phyloP scores from a whole-genome alignment of 768 basidiomycete genomes.

The Tubosaeta brunneosetosa region DNA sequence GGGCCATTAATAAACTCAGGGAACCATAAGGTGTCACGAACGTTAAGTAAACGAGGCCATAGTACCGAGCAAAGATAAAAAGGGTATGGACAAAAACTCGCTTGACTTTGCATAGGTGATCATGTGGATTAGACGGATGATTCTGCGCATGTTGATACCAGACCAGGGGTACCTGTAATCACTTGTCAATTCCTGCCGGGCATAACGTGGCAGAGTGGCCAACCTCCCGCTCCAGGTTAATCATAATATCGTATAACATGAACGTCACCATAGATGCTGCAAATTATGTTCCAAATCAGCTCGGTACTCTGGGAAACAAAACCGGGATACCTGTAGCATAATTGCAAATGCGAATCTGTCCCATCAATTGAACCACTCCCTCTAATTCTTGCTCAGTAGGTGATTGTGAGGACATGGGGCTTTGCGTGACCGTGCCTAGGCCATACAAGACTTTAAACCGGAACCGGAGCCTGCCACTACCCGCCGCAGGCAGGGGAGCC shows the following conservation, averaged over 20 bases:
- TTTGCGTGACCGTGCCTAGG: neutral
- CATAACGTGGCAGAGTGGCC: neutral
- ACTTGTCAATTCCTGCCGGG: neutral
- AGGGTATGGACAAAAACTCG: conserved; percentile 11
- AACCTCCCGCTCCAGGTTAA: conserved; percentile 20
- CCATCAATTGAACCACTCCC: conserved; percentile 1
- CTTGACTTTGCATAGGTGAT: neutral
- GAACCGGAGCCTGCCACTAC: neutral
- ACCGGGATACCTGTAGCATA: conserved; percentile 9
- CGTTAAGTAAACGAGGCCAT: conserved; percentile 21
- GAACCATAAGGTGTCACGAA: neutral
- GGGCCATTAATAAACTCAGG: neutral
- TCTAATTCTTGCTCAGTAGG: conserved; percentile 3
- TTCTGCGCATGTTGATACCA: conserved; percentile 7
- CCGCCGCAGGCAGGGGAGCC: neutral
- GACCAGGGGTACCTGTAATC: conserved; percentile 12
- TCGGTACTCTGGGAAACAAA: neutral
- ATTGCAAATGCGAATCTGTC: conserved; percentile 14
- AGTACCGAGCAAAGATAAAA: conserved; percentile 24
- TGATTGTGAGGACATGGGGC: conserved; percentile 10
- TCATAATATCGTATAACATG: conserved; percentile 20
- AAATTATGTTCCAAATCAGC: neutral
- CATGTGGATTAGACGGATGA: neutral
- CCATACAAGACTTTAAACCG: neutral
- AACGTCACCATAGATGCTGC: conserved; percentile 9